Percentiles rank a stretch among this genome's conserved stretches.
phyloP scores from a whole-genome alignment of 306 rosid genomes.

The Canavalia gladiata region DNA sequence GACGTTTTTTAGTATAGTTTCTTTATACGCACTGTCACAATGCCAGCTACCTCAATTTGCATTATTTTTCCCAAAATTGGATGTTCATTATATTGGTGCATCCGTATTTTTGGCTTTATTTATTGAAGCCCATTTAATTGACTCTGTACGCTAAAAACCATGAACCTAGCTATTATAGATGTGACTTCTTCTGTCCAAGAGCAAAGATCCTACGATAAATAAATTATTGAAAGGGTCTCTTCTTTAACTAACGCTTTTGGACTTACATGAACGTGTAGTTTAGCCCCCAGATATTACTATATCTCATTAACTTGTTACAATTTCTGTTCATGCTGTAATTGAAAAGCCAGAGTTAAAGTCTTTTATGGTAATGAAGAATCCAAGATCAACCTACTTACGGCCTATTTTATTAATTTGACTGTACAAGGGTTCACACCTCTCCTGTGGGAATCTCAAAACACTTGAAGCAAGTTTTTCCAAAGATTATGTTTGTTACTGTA shows the following conservation, averaged over 20 bases:
- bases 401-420: too few species aligned
- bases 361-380: too few species aligned
- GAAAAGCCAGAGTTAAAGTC: not conserved
- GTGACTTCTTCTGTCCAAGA: constrained; percentile 38
- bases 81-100: constrained; percentile 36
- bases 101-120: constrained; percentile 40
- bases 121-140: constrained; percentile 20
- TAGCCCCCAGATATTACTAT: not conserved
- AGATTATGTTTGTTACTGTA: too few species aligned
- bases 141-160: constrained; percentile 26
- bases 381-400: too few species aligned
- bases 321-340: not conserved
- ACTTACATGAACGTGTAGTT: not conserved
- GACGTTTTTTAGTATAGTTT: constrained; percentile 39
- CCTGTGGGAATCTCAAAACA: too few species aligned
- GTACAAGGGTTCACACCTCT: too few species aligned
- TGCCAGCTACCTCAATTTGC: constrained; percentile 23
- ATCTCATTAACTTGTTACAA: not conserved
- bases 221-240: not conserved
- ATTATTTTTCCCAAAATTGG: constrained; percentile 44
- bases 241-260: not conserved
- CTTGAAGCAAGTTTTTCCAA: too few species aligned
- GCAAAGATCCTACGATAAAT: constrained; percentile 20
- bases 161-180: constrained; percentile 26
- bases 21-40: constrained; percentile 35